These are phyloP conservation scores for Beauveria sp. DNA, from an alignment of 2,329 filamentous ascomycete species.

Conservation along the genomic window DNA sequence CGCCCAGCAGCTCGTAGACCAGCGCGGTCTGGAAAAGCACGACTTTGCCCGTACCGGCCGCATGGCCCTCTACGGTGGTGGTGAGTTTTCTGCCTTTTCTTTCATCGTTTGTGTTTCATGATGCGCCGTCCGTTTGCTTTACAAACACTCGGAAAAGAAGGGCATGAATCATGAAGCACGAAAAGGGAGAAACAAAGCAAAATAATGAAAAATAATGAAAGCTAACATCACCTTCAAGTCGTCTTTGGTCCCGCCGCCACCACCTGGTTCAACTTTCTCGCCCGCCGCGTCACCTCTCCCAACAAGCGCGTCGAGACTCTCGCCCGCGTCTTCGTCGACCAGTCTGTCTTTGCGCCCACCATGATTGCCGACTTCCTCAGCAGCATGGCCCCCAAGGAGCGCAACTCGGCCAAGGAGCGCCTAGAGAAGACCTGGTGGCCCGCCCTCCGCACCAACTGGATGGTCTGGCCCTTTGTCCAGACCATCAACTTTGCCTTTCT, in stretches of 20 bases:
- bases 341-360: constrained; percentile 74
- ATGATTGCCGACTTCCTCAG: constrained; percentile 76
- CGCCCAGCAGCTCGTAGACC: constrained; percentile 86
- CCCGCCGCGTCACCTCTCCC: constrained; percentile 56
- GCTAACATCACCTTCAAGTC: constrained; percentile 32
- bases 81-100: constrained; percentile 36
- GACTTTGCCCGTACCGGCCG: constrained; percentile 63
- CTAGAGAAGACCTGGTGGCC: constrained; percentile 61
- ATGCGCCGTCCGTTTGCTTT: too few species aligned
- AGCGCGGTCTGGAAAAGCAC: constrained; percentile 68
- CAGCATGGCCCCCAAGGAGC: constrained; percentile 79
- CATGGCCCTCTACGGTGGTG: constrained; percentile 74
- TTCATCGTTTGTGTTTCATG: background rate
- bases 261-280: constrained; percentile 77
- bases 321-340: constrained; percentile 73
- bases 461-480: constrained; percentile 83
- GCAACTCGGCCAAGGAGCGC: constrained; percentile 53
- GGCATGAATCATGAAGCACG: background rate
- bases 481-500: constrained; percentile 80
- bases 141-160: background rate
- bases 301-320: constrained; percentile 62
- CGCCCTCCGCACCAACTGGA: constrained; percentile 75
- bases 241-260: constrained; percentile 85
- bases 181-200: background rate
- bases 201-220: background rate